Conservation (phyloP, 345 rosid genomes). For the Kernera saxatilis region DNA sequence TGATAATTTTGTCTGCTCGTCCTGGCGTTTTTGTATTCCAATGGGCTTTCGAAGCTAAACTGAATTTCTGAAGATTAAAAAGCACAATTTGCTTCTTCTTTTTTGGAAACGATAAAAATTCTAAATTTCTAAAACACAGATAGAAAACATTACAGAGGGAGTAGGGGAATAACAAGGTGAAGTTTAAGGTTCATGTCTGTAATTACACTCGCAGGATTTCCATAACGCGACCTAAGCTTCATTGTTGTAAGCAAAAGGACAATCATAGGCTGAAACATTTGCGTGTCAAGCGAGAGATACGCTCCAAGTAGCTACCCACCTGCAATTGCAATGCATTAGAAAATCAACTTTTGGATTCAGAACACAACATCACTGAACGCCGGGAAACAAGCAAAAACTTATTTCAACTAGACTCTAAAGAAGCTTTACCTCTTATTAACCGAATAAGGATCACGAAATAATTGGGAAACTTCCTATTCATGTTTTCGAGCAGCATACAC, state of each 20-base stretch:
- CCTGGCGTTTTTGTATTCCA: background rate
- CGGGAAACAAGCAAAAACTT: background rate
- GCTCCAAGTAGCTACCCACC: slow-evolving; percentile 16
- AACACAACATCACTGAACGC: background rate
- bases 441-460: too few relatives aligned
- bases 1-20: background rate
- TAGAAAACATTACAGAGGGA: background rate
- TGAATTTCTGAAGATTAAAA: background rate
- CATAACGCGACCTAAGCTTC: background rate
- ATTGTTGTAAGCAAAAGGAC: background rate
- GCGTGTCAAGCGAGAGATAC: slow-evolving; percentile 1
- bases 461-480: background rate
- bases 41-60: background rate
- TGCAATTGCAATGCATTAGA: slow-evolving; percentile 17
- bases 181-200: slow-evolving; percentile 6
- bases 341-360: background rate
- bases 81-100: background rate
- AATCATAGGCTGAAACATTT: slow-evolving; percentile 13
- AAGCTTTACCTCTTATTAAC: too few relatives aligned
- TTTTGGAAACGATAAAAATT: background rate
- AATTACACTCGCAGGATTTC: slow-evolving; percentile 15
- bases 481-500: background rate
- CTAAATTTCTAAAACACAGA: background rate
- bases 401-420: background rate
- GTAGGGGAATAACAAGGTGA: background rate